Percentiles rank a stretch among this genome's conserved stretches.
phyloP scores from a whole-genome alignment of 768 basidiomycete genomes.

The Kwoniella dejecticola region DNA sequence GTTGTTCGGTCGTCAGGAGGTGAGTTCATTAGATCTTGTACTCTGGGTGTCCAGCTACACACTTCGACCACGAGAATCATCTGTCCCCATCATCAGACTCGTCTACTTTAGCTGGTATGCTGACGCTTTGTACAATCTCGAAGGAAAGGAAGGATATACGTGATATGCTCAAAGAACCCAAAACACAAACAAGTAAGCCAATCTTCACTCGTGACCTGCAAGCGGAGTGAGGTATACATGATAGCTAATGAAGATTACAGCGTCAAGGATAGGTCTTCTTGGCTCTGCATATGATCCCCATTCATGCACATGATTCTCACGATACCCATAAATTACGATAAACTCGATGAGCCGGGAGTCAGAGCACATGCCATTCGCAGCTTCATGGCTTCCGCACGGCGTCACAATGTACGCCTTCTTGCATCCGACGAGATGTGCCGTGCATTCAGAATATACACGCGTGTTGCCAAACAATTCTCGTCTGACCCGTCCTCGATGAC shows the following conservation, averaged over 20 bases:
- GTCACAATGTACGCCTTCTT: too few species aligned
- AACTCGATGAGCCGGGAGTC: too few species aligned
- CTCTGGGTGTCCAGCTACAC: too few species aligned
- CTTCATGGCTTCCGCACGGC: too few species aligned
- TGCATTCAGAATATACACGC: too few species aligned
- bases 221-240: background rate
- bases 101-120: too few species aligned
- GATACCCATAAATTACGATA: background rate
- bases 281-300: background rate
- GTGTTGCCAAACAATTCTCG: too few species aligned
- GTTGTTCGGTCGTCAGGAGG: conserved; percentile 78
- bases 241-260: background rate
- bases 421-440: too few species aligned
- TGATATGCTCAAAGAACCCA: conserved; percentile 89
- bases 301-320: background rate
- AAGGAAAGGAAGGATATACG: conserved; percentile 85
- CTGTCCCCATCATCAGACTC: too few species aligned
- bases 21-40: conserved; percentile 24
- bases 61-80: too few species aligned
- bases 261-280: conserved; percentile 7
- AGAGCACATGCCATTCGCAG: too few species aligned
- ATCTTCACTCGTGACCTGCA: background rate
- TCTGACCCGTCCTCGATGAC: too few species aligned
- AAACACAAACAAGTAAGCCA: conserved; percentile 87
- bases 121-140: background rate